Evolutionary conservation across 202 grass and related monocot genomes (phyloP), one percentile per base, ranked within the genome.

Genomic region (Digitaria exilis): DNA sequence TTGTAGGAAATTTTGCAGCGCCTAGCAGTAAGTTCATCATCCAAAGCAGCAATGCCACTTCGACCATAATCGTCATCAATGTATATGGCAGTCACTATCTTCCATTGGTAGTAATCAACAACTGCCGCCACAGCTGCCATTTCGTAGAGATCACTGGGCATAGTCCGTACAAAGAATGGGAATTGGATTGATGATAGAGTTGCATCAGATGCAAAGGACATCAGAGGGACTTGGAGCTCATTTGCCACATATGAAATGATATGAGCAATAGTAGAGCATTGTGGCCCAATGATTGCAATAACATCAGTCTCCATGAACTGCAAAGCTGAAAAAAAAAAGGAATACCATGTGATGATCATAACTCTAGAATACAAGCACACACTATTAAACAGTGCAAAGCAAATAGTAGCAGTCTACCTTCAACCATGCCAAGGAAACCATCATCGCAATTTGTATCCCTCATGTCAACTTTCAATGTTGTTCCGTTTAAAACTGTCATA

Each of bases 271-370:
- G 87, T 79, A 24, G 93, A 95, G 75, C 96, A 95, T 21, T 98
- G 96, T 43, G 93, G 96, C 21, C 96, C 93, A 69, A 98, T 50
- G 65, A 98, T 85, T 61, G 92, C 96, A 84, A 98, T 86, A 75
- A 78, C 83, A 86, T 98, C 93, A 69, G 85, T 88, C 78, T 95
- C 96, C 93, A 95, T 93, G 75, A 95, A 89, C 86, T 95, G 87
- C 73, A 98, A 87, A 76, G 81, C 93, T 95, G 89, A 42, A 49
- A 54, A 6, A 49, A 54, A 6, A 25, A 80, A 35, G 59, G 65
- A 84, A 90, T 28, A 73, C 0, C 76, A 91, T 61, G 12, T 12
- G 11, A 57, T 72, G 24, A 60, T 4, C 54, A 81, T 9, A 73
- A 77, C 25, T 72, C 29, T 22, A 70, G 19, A 86, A 51, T 18